These are phyloP conservation scores for Venturiaceae sp. DNA, from an alignment of 2,329 filamentous ascomycete genomes.

Conservation along the genomic window DNA sequence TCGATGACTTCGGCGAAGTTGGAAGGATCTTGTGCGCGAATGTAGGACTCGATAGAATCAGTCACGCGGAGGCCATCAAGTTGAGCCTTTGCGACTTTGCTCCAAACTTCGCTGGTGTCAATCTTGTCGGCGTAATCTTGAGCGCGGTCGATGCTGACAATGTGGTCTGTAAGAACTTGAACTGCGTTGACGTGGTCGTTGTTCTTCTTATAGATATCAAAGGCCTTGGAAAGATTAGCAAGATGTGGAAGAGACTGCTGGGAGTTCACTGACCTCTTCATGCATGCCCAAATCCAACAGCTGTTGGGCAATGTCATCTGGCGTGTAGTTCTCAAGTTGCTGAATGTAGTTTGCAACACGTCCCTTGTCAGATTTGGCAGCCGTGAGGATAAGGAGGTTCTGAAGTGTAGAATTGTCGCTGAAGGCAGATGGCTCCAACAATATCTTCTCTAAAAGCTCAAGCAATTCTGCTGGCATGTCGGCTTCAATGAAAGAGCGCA, in stretches of 20 bases:
- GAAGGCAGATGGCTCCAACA: slow-evolving; percentile 97
- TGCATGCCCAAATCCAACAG: slow-evolving; percentile 92
- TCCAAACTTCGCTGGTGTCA: slow-evolving; percentile 93
- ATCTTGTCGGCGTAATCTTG: slow-evolving; percentile 93
- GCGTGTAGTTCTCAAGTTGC: slow-evolving; percentile 76
- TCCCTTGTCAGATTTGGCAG: slow-evolving; percentile 90
- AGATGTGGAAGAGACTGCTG: no score
- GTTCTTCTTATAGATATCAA: slow-evolving; percentile 98
- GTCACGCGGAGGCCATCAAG: slow-evolving; percentile 87
- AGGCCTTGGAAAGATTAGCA: no score
- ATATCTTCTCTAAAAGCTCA: slow-evolving; percentile 97
- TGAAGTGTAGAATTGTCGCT: slow-evolving; percentile 95
- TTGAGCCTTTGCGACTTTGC: slow-evolving; percentile 95
- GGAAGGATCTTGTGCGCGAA: slow-evolving; percentile 82
- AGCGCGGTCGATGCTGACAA: slow-evolving; percentile 95
- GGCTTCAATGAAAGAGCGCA: slow-evolving; percentile 78
- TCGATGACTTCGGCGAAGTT: slow-evolving; percentile 97
- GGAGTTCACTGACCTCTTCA: no score
- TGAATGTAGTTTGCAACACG: slow-evolving; percentile 96
- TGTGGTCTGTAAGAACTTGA: slow-evolving; percentile 87
- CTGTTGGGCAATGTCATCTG: slow-evolving; percentile 84
- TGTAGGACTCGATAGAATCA: slow-evolving; percentile 94
- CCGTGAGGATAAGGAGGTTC: slow-evolving; percentile 92
- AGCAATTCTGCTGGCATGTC: slow-evolving; percentile 92
- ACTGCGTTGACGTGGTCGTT: slow-evolving; percentile 79